A percentile compares a stretch with the other conserved stretches of the same genome.
Conservation (phyloP, 768 basidiomycete genomes). For the Psilocybe subaeruginosa region DNA sequence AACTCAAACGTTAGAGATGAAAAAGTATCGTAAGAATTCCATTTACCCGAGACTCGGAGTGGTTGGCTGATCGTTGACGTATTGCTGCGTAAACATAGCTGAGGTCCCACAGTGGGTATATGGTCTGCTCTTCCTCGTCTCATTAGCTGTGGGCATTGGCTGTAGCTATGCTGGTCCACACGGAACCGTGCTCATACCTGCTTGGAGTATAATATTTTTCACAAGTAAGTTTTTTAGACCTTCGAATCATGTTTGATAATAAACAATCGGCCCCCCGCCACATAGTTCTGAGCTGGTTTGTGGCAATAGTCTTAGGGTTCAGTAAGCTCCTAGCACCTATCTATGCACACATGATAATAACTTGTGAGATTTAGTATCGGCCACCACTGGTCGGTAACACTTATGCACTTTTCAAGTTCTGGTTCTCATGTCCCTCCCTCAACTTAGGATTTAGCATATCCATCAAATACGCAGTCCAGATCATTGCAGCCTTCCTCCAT, state of each 20-base stretch:
- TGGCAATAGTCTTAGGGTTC: conserved; percentile 44
- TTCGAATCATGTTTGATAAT: not conserved
- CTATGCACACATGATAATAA: not conserved
- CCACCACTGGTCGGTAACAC: conserved; percentile 16
- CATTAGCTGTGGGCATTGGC: conserved; percentile 53
- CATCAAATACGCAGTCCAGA: conserved; percentile 52
- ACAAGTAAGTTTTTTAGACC: conserved; percentile 31
- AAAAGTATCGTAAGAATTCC: conserved; percentile 40
- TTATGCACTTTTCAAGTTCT: too few species aligned
- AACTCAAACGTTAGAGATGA: conserved; percentile 40
- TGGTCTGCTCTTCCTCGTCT: conserved; percentile 42
- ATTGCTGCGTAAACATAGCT: conserved; percentile 10
- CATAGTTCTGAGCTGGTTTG: conserved; percentile 32
- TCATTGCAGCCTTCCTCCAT: conserved; percentile 53
- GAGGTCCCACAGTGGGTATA: conserved; percentile 63
- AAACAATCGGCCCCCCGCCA: not conserved
- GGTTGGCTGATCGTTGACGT: not conserved
- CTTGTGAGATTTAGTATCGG: conserved; percentile 11
- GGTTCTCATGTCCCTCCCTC: not conserved
- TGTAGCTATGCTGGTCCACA: conserved; percentile 38
- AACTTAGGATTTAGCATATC: conserved; percentile 42
- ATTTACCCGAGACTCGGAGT: too few species aligned
- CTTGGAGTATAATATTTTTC: conserved; percentile 57
- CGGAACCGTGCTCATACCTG: conserved; percentile 49
- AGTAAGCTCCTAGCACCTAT: conserved; percentile 29